A percentile compares a stretch with the other conserved stretches of the same genome.
phyloP scores from a whole-genome alignment of 352 stramenopile genomes.

The Pythium plurisporium region DNA sequence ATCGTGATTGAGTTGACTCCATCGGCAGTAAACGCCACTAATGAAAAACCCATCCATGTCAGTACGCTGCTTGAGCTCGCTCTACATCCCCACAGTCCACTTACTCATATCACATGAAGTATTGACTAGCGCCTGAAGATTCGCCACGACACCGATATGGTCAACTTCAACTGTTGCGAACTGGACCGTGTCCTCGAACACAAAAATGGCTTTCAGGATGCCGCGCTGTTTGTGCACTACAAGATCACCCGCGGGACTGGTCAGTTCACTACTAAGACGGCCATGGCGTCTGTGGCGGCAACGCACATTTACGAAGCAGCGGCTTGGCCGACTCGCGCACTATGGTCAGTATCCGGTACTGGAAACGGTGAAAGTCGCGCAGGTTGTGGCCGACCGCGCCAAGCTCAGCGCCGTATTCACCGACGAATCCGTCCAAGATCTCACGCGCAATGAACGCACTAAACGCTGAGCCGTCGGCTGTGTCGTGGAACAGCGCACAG shows the following conservation, averaged over 20 bases:
- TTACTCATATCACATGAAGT: constrained; percentile 83
- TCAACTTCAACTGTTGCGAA: constrained; percentile 86
- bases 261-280: too few species aligned
- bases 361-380: constrained; percentile 89
- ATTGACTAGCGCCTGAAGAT: constrained; percentile 85
- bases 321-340: constrained; percentile 82
- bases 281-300: too few species aligned
- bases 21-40: constrained; percentile 82
- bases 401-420: constrained; percentile 71
- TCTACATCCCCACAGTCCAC: constrained; percentile 3
- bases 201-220: constrained; percentile 87
- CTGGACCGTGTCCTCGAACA: constrained; percentile 77
- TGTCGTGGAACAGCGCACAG: constrained; percentile 90
- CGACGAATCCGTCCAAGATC: constrained; percentile 79
- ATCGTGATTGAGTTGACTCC: constrained; percentile 85
- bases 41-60: background rate
- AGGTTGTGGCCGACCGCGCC: constrained; percentile 85
- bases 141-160: constrained; percentile 88
- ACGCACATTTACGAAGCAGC: constrained; percentile 78
- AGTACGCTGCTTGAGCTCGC: background rate
- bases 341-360: constrained; percentile 79
- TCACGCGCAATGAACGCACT: constrained; percentile 86
- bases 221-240: constrained; percentile 85
- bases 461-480: constrained; percentile 70
- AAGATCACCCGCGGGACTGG: too few species aligned